Percentiles rank a stretch among this genome's conserved stretches.
Evolutionary conservation across 225 moss, liverwort and hornwort genomes (phyloP).

Genomic region (Physcomitrium patens): DNA sequence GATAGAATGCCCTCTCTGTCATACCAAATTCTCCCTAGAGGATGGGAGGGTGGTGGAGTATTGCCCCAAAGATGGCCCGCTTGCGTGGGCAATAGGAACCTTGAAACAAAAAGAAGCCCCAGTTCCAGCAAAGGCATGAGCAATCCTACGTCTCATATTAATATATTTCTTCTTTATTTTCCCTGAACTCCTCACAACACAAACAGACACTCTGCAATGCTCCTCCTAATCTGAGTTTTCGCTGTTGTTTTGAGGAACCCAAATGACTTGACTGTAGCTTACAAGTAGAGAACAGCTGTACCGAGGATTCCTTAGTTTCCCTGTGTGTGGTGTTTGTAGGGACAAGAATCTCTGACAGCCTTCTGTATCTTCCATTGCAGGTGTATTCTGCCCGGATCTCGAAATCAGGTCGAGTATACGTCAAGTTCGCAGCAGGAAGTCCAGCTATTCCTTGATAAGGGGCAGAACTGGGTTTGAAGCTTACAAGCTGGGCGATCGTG

Average conservation of each 20-base stretch:
- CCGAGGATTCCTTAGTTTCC: no score
- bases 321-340: not conserved
- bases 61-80: slow-evolving; percentile 82
- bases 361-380: slow-evolving; percentile 36
- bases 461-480: not conserved
- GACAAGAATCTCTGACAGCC: not conserved
- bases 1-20: slow-evolving; percentile 89
- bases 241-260: not conserved
- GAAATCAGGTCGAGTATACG: slow-evolving; percentile 75
- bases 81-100: slow-evolving; percentile 80
- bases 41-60: slow-evolving; percentile 66
- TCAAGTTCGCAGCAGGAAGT: slow-evolving; percentile 49
- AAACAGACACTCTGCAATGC: not conserved
- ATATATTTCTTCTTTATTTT: not conserved
- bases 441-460: slow-evolving; percentile 16
- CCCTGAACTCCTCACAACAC: not conserved
- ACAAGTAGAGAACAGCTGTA: not conserved
- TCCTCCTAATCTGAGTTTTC: not conserved
- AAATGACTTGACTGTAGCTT: not conserved
- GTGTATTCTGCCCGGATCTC: slow-evolving; percentile 80
- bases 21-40: slow-evolving; percentile 70
- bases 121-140: slow-evolving; percentile 64
- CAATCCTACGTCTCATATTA: not conserved
- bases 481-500: not conserved
- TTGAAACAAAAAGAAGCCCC: slow-evolving; percentile 66